These are phyloP conservation scores for Senna siamea DNA, from an alignment of 306 rosid genomes.

Conservation along the genomic window DNA sequence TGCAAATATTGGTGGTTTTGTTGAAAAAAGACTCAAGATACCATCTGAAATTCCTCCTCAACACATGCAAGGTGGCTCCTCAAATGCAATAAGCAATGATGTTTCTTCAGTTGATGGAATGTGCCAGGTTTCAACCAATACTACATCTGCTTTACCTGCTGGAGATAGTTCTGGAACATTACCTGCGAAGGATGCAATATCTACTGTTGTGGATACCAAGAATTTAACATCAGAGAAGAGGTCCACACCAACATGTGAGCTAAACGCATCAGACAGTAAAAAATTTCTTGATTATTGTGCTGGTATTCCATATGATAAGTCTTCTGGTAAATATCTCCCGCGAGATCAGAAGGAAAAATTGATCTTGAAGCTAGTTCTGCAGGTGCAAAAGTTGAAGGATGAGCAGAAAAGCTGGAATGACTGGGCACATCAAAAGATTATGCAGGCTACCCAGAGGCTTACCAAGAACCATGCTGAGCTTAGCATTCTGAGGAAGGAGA, in stretches of 20 bases:
- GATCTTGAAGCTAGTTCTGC: slow-evolving; percentile 51
- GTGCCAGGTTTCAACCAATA: slow-evolving; percentile 39
- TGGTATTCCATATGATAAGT: slow-evolving; percentile 58
- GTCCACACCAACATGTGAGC: slow-evolving; percentile 36
- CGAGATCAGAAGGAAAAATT: slow-evolving; percentile 57
- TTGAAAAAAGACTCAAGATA: slow-evolving; percentile 54
- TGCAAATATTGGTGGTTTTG: slow-evolving; percentile 45
- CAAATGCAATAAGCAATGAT: slow-evolving; percentile 33
- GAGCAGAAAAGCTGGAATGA: slow-evolving; percentile 58
- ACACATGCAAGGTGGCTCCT: slow-evolving; percentile 43
- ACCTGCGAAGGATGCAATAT: slow-evolving; percentile 40
- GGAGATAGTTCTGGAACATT: slow-evolving; percentile 36
- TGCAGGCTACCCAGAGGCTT: slow-evolving; percentile 66
- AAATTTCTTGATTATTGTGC: slow-evolving; percentile 46
- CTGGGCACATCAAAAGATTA: slow-evolving; percentile 65
- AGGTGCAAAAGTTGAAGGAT: slow-evolving; percentile 52
- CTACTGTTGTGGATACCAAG: slow-evolving; percentile 34
- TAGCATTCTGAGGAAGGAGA: slow-evolving; percentile 56
- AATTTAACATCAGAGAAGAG: slow-evolving; percentile 22
- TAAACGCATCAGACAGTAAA: slow-evolving; percentile 17
- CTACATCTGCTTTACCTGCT: slow-evolving; percentile 39
- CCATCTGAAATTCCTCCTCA: slow-evolving; percentile 46
- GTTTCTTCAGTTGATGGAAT: slow-evolving; percentile 20
- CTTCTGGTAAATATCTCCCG: slow-evolving; percentile 47
- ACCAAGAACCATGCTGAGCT: slow-evolving; percentile 49